Evolutionary conservation across 1,139 yeast genomes (phyloP).

Genomic region (Pichia cactophila): DNA sequence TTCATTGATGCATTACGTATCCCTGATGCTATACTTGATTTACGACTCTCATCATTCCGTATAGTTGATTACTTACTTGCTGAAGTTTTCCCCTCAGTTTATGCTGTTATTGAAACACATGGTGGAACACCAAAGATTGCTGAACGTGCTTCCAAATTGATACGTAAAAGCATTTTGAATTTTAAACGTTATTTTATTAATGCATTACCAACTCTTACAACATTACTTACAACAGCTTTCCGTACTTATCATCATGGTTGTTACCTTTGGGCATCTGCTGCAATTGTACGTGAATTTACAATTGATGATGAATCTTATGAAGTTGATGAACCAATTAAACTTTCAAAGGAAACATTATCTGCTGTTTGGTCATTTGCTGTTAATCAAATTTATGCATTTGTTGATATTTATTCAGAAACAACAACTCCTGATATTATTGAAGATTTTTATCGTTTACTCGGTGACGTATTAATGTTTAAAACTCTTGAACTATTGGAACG

Average conservation of each 20-base stretch:
- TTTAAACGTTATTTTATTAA: conserved; percentile 47
- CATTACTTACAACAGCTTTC: conserved; percentile 60
- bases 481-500: conserved; percentile 59
- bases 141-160: conserved; percentile 65
- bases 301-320: conserved; percentile 12
- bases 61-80: conserved; percentile 50
- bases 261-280: conserved; percentile 86
- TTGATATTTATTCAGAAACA: conserved; percentile 27
- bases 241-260: conserved; percentile 66
- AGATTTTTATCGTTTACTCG: conserved; percentile 80
- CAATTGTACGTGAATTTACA: conserved; percentile 62
- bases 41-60: conserved; percentile 36
- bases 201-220: conserved; percentile 47
- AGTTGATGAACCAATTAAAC: conserved; percentile 10
- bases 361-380: conserved; percentile 44
- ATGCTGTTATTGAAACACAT: conserved; percentile 42
- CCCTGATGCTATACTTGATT: conserved; percentile 19
- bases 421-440: conserved; percentile 54
- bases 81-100: conserved; percentile 50
- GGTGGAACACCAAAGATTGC: conserved; percentile 55
- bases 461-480: conserved; percentile 71
- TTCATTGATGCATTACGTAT: conserved; percentile 56
- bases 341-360: conserved; percentile 30
- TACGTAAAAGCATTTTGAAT: conserved; percentile 61
- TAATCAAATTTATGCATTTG: conserved; percentile 39